Evolutionary conservation across 768 basidiomycete genomes (phyloP), one percentile per base, ranked within the genome.

Genomic region (Agrocybe chaxingu): DNA sequence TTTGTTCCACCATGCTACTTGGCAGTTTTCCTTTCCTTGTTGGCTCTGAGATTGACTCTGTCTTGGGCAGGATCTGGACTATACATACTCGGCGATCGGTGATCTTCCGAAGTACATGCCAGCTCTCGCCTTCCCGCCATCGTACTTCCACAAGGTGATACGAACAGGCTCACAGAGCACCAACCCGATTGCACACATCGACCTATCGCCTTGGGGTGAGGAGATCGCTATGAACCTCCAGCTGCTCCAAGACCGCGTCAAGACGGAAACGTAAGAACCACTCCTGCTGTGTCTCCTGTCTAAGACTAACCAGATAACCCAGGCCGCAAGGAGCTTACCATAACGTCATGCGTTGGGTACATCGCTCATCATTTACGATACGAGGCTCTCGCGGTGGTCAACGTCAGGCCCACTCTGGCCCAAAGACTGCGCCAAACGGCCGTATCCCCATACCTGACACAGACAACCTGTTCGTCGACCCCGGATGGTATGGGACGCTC

Each of bases 131-230:
- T 90, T 92, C 62, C 78, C 92, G 12, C 92, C 92, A 1, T 92
- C 91, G 16, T 92, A 92, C 68, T 94, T 92, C 74, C 89, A 93
- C 64, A 82, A 87, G 35, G 87, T 92, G 39, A 82, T 94, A 49
- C 80, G 89, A 13, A 84, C 82, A 0, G 79, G 82, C 11, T 64
- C 76, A 11, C 60, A 60, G 11, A 70, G 72, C 10, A 76, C 73
- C 16, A 85, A 85, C 58, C 84, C 80, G 0, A 75, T 92, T 35
- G 77, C 78, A 11, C 84, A 89, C 62, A 66, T 93, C 52, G 88
- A 94, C 66, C 66, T 93, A 30, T 70, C 76, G 24, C 85, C 87
- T 2, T 92, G 90, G 88, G 87, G 82, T 2, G 81, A 81, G 42
- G 86, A 92, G 68, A 81, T 92, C 52, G 82, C 84, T 19, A 60